Conservation (phyloP, 2,329 filamentous ascomycete genomes). For the Colletotrichum sidae region DNA sequence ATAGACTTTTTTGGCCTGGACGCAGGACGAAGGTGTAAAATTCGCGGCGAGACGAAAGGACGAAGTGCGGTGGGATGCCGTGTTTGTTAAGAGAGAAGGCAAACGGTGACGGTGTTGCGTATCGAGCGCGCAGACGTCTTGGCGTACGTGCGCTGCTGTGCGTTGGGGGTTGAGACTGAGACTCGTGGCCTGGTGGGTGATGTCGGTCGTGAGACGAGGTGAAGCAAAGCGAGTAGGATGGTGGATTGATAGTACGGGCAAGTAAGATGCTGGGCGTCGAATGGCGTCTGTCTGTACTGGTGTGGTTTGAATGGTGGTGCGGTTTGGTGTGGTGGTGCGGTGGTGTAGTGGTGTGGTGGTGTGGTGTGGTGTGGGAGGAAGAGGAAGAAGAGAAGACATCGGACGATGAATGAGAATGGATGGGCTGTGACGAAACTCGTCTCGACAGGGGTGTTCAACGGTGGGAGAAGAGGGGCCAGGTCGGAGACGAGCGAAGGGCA, state of each 20-base stretch:
- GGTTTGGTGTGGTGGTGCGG: neutral
- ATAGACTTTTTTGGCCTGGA: slow-evolving; percentile 9
- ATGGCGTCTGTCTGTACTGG: no score
- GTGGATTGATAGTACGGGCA: neutral
- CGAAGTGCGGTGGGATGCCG: slow-evolving; percentile 15
- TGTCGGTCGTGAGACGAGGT: slow-evolving; percentile 25
- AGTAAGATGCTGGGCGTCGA: neutral
- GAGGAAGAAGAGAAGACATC: slow-evolving; percentile 18
- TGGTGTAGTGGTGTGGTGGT: neutral
- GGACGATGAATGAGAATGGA: slow-evolving; percentile 18
- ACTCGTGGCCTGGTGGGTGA: neutral
- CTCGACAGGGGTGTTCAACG: slow-evolving; percentile 25
- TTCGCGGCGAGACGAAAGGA: neutral
- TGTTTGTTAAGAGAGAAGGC: slow-evolving; percentile 20
- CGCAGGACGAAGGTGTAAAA: neutral
- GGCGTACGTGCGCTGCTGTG: slow-evolving; percentile 28
- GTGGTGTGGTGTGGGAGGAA: slow-evolving; percentile 1
- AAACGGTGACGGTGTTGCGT: neutral
- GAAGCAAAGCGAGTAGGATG: slow-evolving; percentile 13
- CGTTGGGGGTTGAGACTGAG: neutral
- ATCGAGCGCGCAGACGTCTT: slow-evolving; percentile 28
- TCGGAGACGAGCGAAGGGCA: neutral
- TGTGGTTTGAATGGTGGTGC: neutral
- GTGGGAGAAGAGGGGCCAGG: neutral
- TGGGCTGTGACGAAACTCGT: slow-evolving; percentile 37